Base-by-base conservation (phyloP, 495 filamentous ascomycete species). In the Filosporella fistucella region DNA sequence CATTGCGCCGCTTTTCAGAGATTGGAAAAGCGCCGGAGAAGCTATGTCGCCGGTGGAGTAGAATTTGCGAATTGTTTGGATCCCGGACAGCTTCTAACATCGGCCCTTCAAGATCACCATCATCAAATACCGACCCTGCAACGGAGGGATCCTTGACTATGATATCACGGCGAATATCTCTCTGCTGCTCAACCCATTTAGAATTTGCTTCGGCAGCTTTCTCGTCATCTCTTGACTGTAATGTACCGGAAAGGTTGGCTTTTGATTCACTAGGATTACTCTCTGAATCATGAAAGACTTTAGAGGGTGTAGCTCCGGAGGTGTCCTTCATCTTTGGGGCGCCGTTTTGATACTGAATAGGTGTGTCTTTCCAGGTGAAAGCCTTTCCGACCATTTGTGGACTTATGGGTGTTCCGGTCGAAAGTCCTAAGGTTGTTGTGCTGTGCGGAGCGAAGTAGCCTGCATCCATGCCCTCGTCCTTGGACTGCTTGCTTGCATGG, bases 341-440 rank as follows among this genome's bases (percentile, higher is more conserved):
- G 0, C 54, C 64, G 36, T 64, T 67, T 26, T 71, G 49, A 43
- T 81, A 80, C 34, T 77, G 75, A 12, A 74, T 69, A 0, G 76
- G 68, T 51, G 76, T 82, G 23, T 68, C 66, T 47, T 76, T 75
- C 76, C 75, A 80, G 0, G 72, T 72, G 41, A 80, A 78, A 47
- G 72, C 61, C 58, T 68, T 63, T 39, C 68, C 59, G 16, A 45
- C 13, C 25, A 24, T 44, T 12, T 13, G 16, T 1, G 59, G 52
- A 42, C 24, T 58, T 1, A 21, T 22, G 46, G 56, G 42, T 7
- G 20, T 40, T 4, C 26, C 40, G 25, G 36, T n/a, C 24, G 47
- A 40, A n/a, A 39, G 25, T 24, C 40, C 28, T 11, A 50, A 36
- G 1, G 20, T 37, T 34, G 49, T 41, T 2, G 52, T 36, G 42